Percentiles rank a stretch among this genome's conserved stretches.
Evolutionary conservation across 2,329 filamentous ascomycete genomes (phyloP).

Genomic region (Fusarium vanettenii): DNA sequence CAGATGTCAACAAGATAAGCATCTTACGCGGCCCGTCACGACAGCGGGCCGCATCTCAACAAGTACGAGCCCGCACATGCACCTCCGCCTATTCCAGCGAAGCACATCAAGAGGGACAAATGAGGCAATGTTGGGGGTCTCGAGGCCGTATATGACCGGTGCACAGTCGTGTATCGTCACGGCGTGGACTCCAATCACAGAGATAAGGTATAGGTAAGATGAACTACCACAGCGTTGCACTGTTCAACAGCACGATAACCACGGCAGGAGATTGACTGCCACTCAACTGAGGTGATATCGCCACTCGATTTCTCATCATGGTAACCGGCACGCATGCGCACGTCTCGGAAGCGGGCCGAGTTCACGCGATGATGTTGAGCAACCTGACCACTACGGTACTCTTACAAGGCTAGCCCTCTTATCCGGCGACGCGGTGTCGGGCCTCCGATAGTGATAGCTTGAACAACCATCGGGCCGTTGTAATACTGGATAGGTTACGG

Average conservation of each 20-base stretch:
- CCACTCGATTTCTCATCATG: not conserved
- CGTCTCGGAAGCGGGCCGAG: not conserved
- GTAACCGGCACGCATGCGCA: not conserved
- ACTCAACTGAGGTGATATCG: not conserved
- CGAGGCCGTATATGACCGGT: not conserved
- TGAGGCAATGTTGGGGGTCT: not conserved
- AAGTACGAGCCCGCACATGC: not conserved
- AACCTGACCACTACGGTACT: conserved; percentile 7
- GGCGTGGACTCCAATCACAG: not conserved
- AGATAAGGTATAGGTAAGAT: not conserved
- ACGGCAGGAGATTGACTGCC: not conserved
- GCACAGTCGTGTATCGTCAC: conserved; percentile 14
- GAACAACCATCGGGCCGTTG: not conserved
- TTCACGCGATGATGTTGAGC: not conserved
- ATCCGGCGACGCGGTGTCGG: conserved; percentile 20
- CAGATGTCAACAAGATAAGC: not conserved
- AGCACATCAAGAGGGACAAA: not conserved
- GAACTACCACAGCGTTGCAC: not conserved
- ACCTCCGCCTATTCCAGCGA: not conserved
- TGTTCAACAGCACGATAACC: not conserved
- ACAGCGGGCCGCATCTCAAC: not conserved
- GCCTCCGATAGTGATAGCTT: not conserved
- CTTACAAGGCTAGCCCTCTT: conserved; percentile 11
- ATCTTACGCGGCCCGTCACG: not conserved
- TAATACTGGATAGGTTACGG: not conserved